Conservation (phyloP, 495 filamentous ascomycete species). For the Hyaloscypha bicolor region DNA sequence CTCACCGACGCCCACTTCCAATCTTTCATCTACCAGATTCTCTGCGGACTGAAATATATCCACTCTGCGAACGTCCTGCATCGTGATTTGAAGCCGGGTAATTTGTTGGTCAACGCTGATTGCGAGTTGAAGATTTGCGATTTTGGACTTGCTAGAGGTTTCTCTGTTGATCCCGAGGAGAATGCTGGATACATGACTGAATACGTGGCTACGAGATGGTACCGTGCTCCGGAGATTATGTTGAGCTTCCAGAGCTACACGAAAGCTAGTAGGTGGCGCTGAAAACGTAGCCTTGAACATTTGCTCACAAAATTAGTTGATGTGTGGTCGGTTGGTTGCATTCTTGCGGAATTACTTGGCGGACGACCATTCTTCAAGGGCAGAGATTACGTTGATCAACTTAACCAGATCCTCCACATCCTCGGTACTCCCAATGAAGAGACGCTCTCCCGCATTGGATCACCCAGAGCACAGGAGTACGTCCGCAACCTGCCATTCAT, state of each 20-base stretch:
- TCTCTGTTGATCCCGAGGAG: constrained; percentile 96
- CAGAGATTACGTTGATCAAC: constrained; percentile 97
- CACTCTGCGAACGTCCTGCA: constrained; percentile 98
- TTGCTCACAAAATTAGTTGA: constrained; percentile 64
- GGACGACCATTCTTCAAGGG: constrained; percentile 99
- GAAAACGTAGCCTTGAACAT: not conserved
- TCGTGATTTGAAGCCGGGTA: constrained; percentile 95
- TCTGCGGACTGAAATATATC: constrained; percentile 97
- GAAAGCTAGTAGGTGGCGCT: constrained; percentile 84
- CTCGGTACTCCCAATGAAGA: constrained; percentile 96
- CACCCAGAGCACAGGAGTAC: constrained; percentile 95
- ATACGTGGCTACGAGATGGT: constrained; percentile 98
- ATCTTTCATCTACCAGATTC: constrained; percentile 93
- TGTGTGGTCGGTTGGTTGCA: constrained; percentile 98
- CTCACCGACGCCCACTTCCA: constrained; percentile 96
- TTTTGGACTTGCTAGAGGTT: constrained; percentile 93
- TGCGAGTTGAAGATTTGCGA: constrained; percentile 99
- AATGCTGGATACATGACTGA: constrained; percentile 99
- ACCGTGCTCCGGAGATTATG: constrained; percentile 98
- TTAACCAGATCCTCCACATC: constrained; percentile 99
- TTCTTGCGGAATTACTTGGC: constrained; percentile 93
- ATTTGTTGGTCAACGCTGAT: constrained; percentile 95
- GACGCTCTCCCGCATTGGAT: constrained; percentile 91
- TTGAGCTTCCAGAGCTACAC: constrained; percentile 99
- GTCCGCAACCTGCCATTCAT: constrained; percentile 97